Percentiles rank a stretch among this genome's conserved stretches.
phyloP scores from a whole-genome alignment of 1,284 basidiomycete species.

The Boletus smithii region DNA sequence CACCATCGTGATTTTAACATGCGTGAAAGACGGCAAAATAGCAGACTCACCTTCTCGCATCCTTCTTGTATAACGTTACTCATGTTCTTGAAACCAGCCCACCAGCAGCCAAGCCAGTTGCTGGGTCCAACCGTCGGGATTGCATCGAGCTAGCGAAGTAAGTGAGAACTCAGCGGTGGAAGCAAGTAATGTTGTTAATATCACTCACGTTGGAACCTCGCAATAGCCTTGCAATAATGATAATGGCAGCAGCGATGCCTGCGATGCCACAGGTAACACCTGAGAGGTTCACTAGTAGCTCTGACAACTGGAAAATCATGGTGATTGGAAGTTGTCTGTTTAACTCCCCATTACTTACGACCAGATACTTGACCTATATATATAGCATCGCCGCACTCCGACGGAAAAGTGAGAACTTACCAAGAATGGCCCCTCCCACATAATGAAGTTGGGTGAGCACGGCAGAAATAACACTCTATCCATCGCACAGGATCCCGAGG shows the following conservation, averaged over 20 bases:
- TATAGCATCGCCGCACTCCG: neutral
- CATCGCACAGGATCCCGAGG: too few relatives aligned
- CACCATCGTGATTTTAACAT: too few relatives aligned
- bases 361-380: neutral
- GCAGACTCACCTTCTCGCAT: constrained; percentile 15
- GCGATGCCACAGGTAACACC: neutral
- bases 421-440: too few relatives aligned
- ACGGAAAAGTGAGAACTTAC: too few relatives aligned
- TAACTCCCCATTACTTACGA: neutral
- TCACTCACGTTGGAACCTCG: constrained; percentile 3
- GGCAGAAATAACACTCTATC: too few relatives aligned
- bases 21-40: too few relatives aligned
- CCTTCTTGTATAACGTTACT: constrained; percentile 17
- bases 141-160: constrained; percentile 14
- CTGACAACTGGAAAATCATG: neutral
- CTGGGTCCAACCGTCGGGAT: constrained; percentile 22
- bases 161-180: neutral
- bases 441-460: too few relatives aligned
- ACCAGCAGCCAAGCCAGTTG: constrained; percentile 15
- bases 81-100: constrained; percentile 10
- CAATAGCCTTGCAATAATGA: neutral
- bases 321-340: too few relatives aligned
- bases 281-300: neutral
- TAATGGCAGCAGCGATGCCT: neutral
- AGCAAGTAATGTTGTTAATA: too few relatives aligned